Evolutionary conservation across 177 flowering plant genomes (phyloP).

Genomic region (Viscum album): DNA sequence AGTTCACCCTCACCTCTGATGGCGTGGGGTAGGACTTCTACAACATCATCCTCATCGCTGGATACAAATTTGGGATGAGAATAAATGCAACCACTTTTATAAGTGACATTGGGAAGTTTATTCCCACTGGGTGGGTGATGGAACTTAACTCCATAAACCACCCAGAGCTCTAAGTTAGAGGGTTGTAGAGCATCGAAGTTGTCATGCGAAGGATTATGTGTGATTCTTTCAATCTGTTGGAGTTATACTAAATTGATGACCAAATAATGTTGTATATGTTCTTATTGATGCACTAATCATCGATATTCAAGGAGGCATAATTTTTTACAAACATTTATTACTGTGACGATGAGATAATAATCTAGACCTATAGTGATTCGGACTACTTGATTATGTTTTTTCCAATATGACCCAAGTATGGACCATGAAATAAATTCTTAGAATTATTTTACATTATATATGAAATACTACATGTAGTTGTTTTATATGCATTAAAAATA

Average conservation of each 20-base stretch:
- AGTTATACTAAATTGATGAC: slow-evolving; percentile 44
- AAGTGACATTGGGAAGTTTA: slow-evolving; percentile 44
- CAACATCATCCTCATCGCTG: slow-evolving; percentile 58
- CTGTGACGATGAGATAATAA: slow-evolving; percentile 37
- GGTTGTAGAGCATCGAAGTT: slow-evolving; percentile 17
- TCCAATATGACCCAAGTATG: too few relatives aligned
- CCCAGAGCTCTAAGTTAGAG: too few relatives aligned
- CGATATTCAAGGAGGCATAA: slow-evolving; percentile 39
- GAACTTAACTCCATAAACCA: slow-evolving; percentile 44
- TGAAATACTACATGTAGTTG: too few relatives aligned
- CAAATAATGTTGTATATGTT: slow-evolving; percentile 27
- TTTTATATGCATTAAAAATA: too few relatives aligned
- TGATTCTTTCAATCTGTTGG: slow-evolving; percentile 33
- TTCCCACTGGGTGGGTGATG: slow-evolving; percentile 30
- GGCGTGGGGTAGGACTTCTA: slow-evolving; percentile 47
- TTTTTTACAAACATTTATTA: slow-evolving; percentile 41
- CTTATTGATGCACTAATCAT: slow-evolving; percentile 32
- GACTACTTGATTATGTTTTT: slow-evolving; percentile 44
- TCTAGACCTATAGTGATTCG: slow-evolving; percentile 33
- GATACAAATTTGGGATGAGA: slow-evolving; percentile 38
- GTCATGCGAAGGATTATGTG: slow-evolving; percentile 42
- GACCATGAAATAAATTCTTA: too few relatives aligned
- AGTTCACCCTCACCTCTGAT: slow-evolving; percentile 41
- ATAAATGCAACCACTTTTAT: slow-evolving; percentile 30
- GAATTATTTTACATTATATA: too few relatives aligned